These are phyloP conservation scores for Paratinospora sagittata DNA, from an alignment of 164 flowering plant species.

Conservation along the genomic window DNA sequence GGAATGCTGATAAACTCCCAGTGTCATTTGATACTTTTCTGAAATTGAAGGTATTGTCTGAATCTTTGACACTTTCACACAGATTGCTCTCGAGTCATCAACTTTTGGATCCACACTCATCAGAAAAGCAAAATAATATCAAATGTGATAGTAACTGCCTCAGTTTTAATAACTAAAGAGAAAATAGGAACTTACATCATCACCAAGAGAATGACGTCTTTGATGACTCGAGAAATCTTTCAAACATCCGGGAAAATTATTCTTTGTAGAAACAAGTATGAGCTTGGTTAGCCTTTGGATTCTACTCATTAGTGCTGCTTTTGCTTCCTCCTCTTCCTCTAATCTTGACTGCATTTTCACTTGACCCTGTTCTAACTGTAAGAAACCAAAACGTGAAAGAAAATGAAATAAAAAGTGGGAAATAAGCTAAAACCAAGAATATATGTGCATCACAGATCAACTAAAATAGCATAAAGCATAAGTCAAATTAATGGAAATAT, in stretches of 20 bases:
- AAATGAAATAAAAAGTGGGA: neutral
- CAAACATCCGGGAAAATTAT: conserved; percentile 63
- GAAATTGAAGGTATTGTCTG: too few relatives aligned
- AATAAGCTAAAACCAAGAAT: neutral
- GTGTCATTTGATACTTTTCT: too few relatives aligned
- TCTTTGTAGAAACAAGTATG: conserved; percentile 93
- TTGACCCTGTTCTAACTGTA: conserved; percentile 95
- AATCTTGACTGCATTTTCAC: conserved; percentile 95
- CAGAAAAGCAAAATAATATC: neutral
- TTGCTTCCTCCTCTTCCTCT: conserved; percentile 99
- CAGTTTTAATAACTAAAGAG: neutral
- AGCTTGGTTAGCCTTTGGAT: conserved; percentile 95
- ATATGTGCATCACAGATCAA: neutral
- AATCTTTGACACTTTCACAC: neutral
- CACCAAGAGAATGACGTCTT: conserved; percentile 50
- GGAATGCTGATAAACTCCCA: too few relatives aligned
- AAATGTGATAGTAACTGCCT: neutral
- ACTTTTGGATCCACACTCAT: neutral
- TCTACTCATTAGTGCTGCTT: conserved; percentile 98
- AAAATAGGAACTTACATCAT: conserved; percentile 54
- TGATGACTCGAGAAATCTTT: conserved; percentile 61
- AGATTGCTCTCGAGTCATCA: neutral
- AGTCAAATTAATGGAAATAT: neutral
- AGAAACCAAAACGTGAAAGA: conserved; percentile 3
- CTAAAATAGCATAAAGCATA: neutral